Conservation (phyloP, 768 basidiomycete genomes). For the Clitopilus passeckerianus region DNA sequence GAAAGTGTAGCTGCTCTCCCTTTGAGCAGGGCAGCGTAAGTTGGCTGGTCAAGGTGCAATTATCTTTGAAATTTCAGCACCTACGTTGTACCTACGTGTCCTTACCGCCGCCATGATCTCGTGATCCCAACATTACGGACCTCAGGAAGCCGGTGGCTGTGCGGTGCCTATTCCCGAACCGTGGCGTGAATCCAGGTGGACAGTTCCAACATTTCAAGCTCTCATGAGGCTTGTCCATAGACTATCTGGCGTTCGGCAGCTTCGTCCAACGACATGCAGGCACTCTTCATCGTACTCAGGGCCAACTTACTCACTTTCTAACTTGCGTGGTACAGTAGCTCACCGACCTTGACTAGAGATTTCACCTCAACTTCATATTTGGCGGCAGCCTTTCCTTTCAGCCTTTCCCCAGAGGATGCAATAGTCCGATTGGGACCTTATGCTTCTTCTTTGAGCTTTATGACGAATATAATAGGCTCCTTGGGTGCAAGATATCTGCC, state of each 20-base stretch:
- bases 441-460: constrained; percentile 20
- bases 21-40: neutral
- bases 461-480: constrained; percentile 19
- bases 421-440: constrained; percentile 30
- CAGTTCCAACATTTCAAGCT: neutral
- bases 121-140: constrained; percentile 1
- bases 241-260: constrained; percentile 9
- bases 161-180: constrained; percentile 4
- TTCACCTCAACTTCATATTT: neutral
- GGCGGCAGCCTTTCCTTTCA: constrained; percentile 46
- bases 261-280: constrained; percentile 1
- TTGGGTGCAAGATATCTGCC: constrained; percentile 32
- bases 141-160: neutral
- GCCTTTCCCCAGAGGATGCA: constrained; percentile 39
- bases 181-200: neutral
- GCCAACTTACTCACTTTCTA: constrained; percentile 23
- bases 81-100: constrained; percentile 13
- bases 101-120: constrained; percentile 7
- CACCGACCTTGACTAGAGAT: constrained; percentile 26
- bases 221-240: constrained; percentile 12
- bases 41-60: neutral
- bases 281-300: constrained; percentile 6
- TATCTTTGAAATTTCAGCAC: constrained; percentile 4
- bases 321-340: constrained; percentile 7
- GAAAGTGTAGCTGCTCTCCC: constrained; percentile 5